Evolutionary conservation across 768 basidiomycete genomes (phyloP).

Genomic region (Glaciozyma martinii): DNA sequence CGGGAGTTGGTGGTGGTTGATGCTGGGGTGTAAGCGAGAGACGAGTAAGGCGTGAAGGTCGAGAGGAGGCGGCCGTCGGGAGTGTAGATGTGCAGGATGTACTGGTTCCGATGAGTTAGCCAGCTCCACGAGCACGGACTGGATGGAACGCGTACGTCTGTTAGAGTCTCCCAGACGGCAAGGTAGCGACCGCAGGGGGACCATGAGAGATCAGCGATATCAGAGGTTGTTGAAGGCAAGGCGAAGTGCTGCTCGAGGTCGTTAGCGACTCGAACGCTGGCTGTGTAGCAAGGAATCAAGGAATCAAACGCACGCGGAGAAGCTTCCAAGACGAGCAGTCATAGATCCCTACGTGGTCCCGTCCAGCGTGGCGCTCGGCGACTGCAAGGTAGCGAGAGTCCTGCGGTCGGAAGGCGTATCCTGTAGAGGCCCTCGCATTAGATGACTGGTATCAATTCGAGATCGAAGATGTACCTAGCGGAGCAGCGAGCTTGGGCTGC

Average conservation of each 20-base stretch:
- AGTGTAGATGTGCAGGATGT: conserved; percentile 38
- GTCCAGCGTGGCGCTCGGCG: conserved; percentile 39
- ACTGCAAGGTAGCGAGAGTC: conserved; percentile 39
- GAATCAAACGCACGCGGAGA: conserved; percentile 2
- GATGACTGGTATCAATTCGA: background rate
- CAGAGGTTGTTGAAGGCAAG: conserved; percentile 37
- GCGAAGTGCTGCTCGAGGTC: conserved; percentile 37
- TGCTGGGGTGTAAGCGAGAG: conserved; percentile 27
- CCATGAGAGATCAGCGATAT: conserved; percentile 39
- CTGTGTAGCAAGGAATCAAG: background rate
- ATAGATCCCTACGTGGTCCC: conserved; percentile 41
- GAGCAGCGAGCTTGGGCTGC: conserved; percentile 12
- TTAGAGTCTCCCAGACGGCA: conserved; percentile 37
- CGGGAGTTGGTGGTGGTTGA: background rate
- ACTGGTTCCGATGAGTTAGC: conserved; percentile 27
- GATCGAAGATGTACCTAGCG: conserved; percentile 4
- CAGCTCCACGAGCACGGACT: background rate
- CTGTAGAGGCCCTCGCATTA: background rate
- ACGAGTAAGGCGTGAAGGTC: conserved; percentile 32
- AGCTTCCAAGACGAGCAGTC: conserved; percentile 27
- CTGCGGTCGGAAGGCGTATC: conserved; percentile 24
- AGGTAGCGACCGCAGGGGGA: conserved; percentile 41
- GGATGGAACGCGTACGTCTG: conserved; percentile 35
- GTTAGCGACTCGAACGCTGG: background rate
- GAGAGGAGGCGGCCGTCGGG: conserved; percentile 37